Evolutionary conservation across 768 basidiomycete species (phyloP).

Genomic region (Hortiboletus flavorubellus): DNA sequence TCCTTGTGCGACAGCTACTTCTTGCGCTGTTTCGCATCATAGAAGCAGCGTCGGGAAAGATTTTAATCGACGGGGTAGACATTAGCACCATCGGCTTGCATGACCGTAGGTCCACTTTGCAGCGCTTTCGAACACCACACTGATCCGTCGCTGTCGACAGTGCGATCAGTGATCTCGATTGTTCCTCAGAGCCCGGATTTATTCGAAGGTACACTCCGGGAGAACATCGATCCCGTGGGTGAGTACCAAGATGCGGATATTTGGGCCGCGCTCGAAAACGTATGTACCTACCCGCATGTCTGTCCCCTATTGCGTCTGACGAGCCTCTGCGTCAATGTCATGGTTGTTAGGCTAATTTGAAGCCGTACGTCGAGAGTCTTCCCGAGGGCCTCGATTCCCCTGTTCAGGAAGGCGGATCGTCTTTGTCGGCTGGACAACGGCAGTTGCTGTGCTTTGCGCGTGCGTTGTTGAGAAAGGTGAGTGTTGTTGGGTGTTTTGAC

Average conservation of each 20-base stretch:
- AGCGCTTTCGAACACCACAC: not conserved
- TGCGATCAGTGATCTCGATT: slow-evolving; percentile 78
- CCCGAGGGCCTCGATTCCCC: slow-evolving; percentile 68
- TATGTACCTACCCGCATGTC: slow-evolving; percentile 4
- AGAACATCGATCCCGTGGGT: slow-evolving; percentile 88
- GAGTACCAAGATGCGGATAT: slow-evolving; percentile 74
- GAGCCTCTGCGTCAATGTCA: not conserved
- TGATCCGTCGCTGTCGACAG: slow-evolving; percentile 24
- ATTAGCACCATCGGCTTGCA: slow-evolving; percentile 73
- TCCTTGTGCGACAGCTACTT: slow-evolving; percentile 40
- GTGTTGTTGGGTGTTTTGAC: not conserved
- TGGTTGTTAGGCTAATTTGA: slow-evolving; percentile 53
- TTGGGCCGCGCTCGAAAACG: slow-evolving; percentile 82
- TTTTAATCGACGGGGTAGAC: slow-evolving; percentile 72
- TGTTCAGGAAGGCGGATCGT: slow-evolving; percentile 76
- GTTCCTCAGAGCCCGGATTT: slow-evolving; percentile 78
- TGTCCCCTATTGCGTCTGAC: not conserved
- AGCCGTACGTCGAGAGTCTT: slow-evolving; percentile 62
- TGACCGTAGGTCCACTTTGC: slow-evolving; percentile 35
- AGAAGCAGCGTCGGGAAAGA: slow-evolving; percentile 64
- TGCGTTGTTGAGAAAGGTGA: slow-evolving; percentile 72
- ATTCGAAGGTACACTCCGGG: slow-evolving; percentile 71
- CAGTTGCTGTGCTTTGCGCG: slow-evolving; percentile 89
- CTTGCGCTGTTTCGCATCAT: slow-evolving; percentile 77
- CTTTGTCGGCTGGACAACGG: slow-evolving; percentile 80